phyloP scores from a whole-genome alignment of 2,329 filamentous ascomycete species.

The Davidsoniella neocaledoniae region DNA sequence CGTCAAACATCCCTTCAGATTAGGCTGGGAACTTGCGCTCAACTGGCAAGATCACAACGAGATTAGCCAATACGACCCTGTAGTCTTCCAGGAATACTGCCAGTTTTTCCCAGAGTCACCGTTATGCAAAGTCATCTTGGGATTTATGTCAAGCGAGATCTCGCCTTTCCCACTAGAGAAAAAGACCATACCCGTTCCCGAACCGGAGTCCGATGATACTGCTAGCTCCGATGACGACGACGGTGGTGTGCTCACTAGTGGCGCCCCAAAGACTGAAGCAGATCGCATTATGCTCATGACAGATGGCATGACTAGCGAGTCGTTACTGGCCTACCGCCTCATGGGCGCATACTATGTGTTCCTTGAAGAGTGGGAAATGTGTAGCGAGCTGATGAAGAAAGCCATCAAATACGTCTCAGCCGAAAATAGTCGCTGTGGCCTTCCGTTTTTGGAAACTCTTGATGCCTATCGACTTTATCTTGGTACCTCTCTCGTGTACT shows the following conservation, averaged over 20 bases:
- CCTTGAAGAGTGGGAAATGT: slow-evolving; percentile 70
- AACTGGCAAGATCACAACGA: slow-evolving; percentile 74
- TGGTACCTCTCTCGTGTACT: slow-evolving; percentile 75
- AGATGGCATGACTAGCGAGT: slow-evolving; percentile 53
- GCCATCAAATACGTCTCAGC: slow-evolving; percentile 44
- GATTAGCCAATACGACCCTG: slow-evolving; percentile 60
- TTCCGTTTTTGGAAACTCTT: slow-evolving; percentile 49
- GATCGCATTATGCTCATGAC: slow-evolving; percentile 70
- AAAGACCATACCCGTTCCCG: slow-evolving; percentile 5
- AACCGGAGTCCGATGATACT: slow-evolving; percentile 24
- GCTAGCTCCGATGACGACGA: slow-evolving; percentile 40
- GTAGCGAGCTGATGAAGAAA: slow-evolving; percentile 63
- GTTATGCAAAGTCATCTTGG: slow-evolving; percentile 63
- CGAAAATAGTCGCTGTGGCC: slow-evolving; percentile 49
- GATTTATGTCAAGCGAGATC: slow-evolving; percentile 65
- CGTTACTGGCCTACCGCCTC: slow-evolving; percentile 67
- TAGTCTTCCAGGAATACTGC: slow-evolving; percentile 65
- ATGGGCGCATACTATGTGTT: slow-evolving; percentile 70
- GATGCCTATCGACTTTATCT: slow-evolving; percentile 65
- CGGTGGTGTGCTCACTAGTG: slow-evolving; percentile 33
- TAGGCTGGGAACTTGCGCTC: slow-evolving; percentile 81
- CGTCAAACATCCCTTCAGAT: slow-evolving; percentile 74
- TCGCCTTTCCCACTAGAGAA: slow-evolving; percentile 54
- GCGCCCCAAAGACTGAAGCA: slow-evolving; percentile 49
- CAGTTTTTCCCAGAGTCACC: slow-evolving; percentile 71